phyloP scores from a whole-genome alignment of 495 filamentous ascomycete genomes.

The Podospora fimiseda region DNA sequence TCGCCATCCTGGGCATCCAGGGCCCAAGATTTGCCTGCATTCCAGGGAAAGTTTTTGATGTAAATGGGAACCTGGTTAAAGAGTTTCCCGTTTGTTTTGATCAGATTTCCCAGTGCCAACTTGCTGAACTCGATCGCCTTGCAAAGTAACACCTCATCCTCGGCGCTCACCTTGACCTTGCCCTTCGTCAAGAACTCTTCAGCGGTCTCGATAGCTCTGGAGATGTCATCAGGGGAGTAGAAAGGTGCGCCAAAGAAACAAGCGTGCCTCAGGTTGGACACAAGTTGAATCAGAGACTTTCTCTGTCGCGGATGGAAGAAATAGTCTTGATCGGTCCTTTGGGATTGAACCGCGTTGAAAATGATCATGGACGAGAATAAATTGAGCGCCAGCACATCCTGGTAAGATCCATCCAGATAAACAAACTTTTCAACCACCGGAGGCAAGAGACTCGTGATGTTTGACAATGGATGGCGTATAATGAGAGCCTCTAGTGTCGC shows the following conservation, averaged over 20 bases:
- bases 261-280: slow-evolving; percentile 76
- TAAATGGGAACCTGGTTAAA: slow-evolving; percentile 76
- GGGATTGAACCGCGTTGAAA: slow-evolving; percentile 85
- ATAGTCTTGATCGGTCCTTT: slow-evolving; percentile 76
- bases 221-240: slow-evolving; percentile 56
- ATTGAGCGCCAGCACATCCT: slow-evolving; percentile 78
- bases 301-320: slow-evolving; percentile 74
- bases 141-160: slow-evolving; percentile 55
- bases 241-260: slow-evolving; percentile 83
- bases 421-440: slow-evolving; percentile 63
- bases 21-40: slow-evolving; percentile 55
- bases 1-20: slow-evolving; percentile 43
- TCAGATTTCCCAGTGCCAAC: slow-evolving; percentile 48
- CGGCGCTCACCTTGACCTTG: slow-evolving; percentile 42
- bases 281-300: slow-evolving; percentile 55
- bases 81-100: slow-evolving; percentile 59
- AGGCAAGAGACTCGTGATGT: slow-evolving; percentile 61
- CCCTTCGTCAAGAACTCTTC: slow-evolving; percentile 54
- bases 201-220: slow-evolving; percentile 55
- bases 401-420: slow-evolving; percentile 71
- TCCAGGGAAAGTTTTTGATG: slow-evolving; percentile 52
- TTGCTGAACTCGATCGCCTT: slow-evolving; percentile 58
- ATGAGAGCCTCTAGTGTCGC: slow-evolving; percentile 69
- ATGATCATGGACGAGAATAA: slow-evolving; percentile 74
- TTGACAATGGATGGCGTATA: slow-evolving; percentile 67